phyloP scores from a whole-genome alignment of 1,284 basidiomycete genomes.

The Ustilago bromivora region DNA sequence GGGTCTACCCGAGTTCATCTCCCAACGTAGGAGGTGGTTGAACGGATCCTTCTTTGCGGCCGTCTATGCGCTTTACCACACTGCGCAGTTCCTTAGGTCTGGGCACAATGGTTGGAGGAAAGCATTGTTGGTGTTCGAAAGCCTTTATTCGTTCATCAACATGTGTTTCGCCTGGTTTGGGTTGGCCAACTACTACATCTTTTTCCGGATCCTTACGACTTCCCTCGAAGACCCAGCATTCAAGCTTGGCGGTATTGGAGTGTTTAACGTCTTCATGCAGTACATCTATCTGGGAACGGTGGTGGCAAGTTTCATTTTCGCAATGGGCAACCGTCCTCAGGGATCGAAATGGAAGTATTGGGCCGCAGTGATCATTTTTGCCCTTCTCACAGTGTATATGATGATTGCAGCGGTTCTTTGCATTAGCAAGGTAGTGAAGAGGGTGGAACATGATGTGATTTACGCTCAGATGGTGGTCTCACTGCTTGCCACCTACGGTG shows the following conservation, averaged over 20 bases:
- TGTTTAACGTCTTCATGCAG: constrained; percentile 83
- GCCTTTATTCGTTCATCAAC: constrained; percentile 88
- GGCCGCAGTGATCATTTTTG: constrained; percentile 81
- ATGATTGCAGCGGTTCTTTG: constrained; percentile 71
- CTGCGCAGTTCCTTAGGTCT: constrained; percentile 83
- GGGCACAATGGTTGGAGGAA: constrained; percentile 87
- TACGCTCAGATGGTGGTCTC: constrained; percentile 83
- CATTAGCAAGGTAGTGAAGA: constrained; percentile 50
- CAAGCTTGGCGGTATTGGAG: constrained; percentile 77
- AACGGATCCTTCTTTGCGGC: constrained; percentile 93
- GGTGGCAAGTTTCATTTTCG: constrained; percentile 89
- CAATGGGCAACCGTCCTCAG: constrained; percentile 95
- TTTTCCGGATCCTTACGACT: constrained; percentile 92
- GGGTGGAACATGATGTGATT: constrained; percentile 74
- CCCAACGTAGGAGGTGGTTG: constrained; percentile 88
- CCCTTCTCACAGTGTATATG: constrained; percentile 84
- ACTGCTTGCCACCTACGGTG: constrained; percentile 84
- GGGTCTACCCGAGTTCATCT: constrained; percentile 91
- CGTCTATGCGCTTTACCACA: constrained; percentile 74
- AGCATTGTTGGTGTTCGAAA: constrained; percentile 80
- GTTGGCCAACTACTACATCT: constrained; percentile 90
- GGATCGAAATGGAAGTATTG: constrained; percentile 91
- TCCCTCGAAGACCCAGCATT: constrained; percentile 85
- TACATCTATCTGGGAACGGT: constrained; percentile 87
- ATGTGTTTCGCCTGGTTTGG: constrained; percentile 92